Conservation (phyloP, 768 basidiomycete genomes). For the Psilocybe cyanescens region DNA sequence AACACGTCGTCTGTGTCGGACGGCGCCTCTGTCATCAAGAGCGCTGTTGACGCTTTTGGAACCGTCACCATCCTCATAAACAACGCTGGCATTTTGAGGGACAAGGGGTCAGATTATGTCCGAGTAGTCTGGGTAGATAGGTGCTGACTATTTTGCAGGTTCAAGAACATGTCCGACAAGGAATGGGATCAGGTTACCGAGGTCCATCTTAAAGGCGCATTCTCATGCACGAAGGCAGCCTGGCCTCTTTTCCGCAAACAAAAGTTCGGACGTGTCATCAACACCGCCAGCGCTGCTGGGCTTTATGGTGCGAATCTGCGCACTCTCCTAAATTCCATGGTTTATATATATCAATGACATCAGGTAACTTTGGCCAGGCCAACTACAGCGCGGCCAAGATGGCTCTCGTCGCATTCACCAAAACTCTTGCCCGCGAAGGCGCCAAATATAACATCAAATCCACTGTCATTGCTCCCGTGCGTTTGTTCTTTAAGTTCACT, state of each 20-base stretch:
- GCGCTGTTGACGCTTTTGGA: constrained; percentile 86
- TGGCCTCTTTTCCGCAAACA: constrained; percentile 97
- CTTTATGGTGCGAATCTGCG: constrained; percentile 68
- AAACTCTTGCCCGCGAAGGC: constrained; percentile 91
- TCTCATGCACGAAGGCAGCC: constrained; percentile 89
- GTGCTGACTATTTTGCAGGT: constrained; percentile 44
- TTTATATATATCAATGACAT: not conserved
- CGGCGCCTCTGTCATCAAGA: constrained; percentile 84
- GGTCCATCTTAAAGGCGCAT: constrained; percentile 95
- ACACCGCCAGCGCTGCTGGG: constrained; percentile 94
- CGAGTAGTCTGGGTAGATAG: not conserved
- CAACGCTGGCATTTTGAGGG: constrained; percentile 91
- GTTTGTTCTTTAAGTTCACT: constrained; percentile 26
- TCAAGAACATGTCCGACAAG: constrained; percentile 97
- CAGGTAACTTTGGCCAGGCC: constrained; percentile 94
- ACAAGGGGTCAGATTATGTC: constrained; percentile 62
- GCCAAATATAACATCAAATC: constrained; percentile 89
- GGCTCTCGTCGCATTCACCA: constrained; percentile 91
- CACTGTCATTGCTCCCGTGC: constrained; percentile 87
- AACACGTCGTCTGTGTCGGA: constrained; percentile 89
- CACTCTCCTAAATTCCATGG: not conserved
- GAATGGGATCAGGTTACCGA: constrained; percentile 90
- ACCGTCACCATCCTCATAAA: constrained; percentile 88
- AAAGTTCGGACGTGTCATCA: constrained; percentile 93
- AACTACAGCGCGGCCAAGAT: constrained; percentile 99